Base-by-base conservation (phyloP, 306 rosid genomes). In the Cicer judaicum region DNA sequence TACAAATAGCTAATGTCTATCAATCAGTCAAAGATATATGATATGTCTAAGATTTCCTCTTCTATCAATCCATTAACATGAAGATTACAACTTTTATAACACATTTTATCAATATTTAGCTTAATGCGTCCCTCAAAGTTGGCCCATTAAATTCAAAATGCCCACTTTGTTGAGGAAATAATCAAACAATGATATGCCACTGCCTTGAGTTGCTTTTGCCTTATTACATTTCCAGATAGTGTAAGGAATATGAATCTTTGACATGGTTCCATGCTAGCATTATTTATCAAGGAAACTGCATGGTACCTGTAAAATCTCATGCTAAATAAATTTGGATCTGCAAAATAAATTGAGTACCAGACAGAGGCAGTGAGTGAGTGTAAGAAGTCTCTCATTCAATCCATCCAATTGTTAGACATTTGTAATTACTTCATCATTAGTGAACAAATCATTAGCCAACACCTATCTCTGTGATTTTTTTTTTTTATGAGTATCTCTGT, bases 381-480 rank as follows among this genome's bases (percentile, higher is more conserved):
- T 21, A 21, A 40, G 55, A 72, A 73, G 73, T 79, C 43, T 76
- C 48, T 72, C 68, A 64, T 63, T 55, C 74, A 36, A 13, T 79
- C 21, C 39, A 29, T 29, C 46, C 56, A 49, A 60, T 42, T 53
- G 47, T 60, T 53, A 36, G 34, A 13, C 10, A 60, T 69, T 39
- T 38, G 52, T 53, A 46, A 21, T 4, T 64, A 52, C 19, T 54
- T 42, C 19, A 59, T 65, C 13, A 14, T 44, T 44, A 76, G 65
- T 46, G 44, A 18, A 76, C 38, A 81, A 55, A 81, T 44, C 59
- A 71, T 43, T 64, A 64, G 39, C 74, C 61, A 74, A 75, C 56
- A 76, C 24, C 43, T 47, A 73, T 55, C 10, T 40, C 19, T 49
- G 5, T 44, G 64, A 29, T 0, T 29, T 29, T 29, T 29, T 2